phyloP scores from a whole-genome alignment of 2,329 filamentous ascomycete genomes.

The Trichoderma guizhouense region DNA sequence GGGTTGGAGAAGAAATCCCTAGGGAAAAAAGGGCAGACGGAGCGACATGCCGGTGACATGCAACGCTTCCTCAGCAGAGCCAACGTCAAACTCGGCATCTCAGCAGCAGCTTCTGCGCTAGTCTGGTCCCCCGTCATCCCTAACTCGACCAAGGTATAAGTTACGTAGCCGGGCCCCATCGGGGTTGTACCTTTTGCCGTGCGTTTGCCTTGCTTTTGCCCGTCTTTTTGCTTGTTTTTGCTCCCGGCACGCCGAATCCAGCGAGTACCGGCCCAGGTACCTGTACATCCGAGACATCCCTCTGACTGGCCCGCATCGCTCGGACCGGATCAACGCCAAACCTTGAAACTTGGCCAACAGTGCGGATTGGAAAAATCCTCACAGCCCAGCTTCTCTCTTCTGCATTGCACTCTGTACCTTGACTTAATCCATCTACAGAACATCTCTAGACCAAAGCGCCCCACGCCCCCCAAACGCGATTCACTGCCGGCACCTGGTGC shows the following conservation, averaged over 20 bases:
- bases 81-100: constrained; percentile 1
- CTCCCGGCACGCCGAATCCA: not conserved
- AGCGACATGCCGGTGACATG: constrained; percentile 11
- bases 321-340: constrained; percentile 41
- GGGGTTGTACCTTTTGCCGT: not conserved
- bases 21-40: not conserved
- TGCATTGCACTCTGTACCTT: not conserved
- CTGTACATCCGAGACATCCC: not conserved
- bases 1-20: not conserved
- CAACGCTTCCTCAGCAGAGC: not conserved
- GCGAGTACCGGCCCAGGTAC: not conserved
- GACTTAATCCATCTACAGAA: not conserved
- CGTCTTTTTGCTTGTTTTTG: not conserved
- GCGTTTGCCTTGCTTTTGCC: not conserved
- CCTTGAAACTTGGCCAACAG: constrained; percentile 37
- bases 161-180: not conserved
- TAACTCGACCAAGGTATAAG: not conserved
- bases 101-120: not conserved
- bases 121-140: not conserved
- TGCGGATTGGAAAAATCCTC: constrained; percentile 43
- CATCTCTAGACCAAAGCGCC: constrained; percentile 6
- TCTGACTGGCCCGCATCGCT: constrained; percentile 30
- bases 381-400: constrained; percentile 34
- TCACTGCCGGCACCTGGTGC: not conserved
- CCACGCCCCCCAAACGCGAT: constrained; percentile 8